phyloP scores from a whole-genome alignment of 176 grass and related monocot genomes.

The Raddia distichophylla region DNA sequence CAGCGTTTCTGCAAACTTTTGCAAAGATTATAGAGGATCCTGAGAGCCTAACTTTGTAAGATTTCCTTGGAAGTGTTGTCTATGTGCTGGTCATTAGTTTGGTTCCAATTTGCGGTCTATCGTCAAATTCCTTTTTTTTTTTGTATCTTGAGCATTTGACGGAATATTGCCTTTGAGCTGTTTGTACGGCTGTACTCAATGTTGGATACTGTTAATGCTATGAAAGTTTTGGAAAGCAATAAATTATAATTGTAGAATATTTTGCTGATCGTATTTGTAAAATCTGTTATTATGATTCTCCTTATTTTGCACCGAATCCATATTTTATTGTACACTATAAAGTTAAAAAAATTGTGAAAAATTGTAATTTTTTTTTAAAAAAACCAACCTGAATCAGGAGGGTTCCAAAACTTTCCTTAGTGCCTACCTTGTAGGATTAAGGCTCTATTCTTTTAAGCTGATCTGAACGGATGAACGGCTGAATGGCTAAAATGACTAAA shows the following conservation, averaged over 20 bases:
- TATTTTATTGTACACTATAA: constrained; percentile 3
- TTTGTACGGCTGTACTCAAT: constrained; percentile 28
- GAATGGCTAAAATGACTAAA: too few relatives aligned
- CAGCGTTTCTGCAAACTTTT: constrained; percentile 94
- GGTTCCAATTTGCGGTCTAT: constrained; percentile 38
- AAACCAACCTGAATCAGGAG: not conserved
- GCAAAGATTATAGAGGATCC: constrained; percentile 90
- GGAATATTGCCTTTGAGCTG: constrained; percentile 27
- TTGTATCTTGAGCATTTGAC: constrained; percentile 31
- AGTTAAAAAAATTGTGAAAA: not conserved
- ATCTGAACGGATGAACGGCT: too few relatives aligned
- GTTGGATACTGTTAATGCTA: constrained; percentile 20
- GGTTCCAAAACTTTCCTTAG: not conserved
- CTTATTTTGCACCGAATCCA: not conserved
- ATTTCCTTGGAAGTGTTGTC: constrained; percentile 41
- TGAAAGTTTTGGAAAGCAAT: constrained; percentile 48
- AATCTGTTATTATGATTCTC: constrained; percentile 13
- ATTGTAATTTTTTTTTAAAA: not conserved
- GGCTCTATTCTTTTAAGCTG: too few relatives aligned
- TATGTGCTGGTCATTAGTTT: constrained; percentile 24
- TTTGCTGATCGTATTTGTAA: not conserved
- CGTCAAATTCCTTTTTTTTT: constrained; percentile 9
- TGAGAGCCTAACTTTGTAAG: constrained; percentile 86
- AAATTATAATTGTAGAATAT: constrained; percentile 48
- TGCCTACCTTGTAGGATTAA: not conserved